Evolutionary conservation across 179 eudicot genomes (phyloP), one percentile per base, ranked within the genome.

Genomic region (Beta corolliflora): DNA sequence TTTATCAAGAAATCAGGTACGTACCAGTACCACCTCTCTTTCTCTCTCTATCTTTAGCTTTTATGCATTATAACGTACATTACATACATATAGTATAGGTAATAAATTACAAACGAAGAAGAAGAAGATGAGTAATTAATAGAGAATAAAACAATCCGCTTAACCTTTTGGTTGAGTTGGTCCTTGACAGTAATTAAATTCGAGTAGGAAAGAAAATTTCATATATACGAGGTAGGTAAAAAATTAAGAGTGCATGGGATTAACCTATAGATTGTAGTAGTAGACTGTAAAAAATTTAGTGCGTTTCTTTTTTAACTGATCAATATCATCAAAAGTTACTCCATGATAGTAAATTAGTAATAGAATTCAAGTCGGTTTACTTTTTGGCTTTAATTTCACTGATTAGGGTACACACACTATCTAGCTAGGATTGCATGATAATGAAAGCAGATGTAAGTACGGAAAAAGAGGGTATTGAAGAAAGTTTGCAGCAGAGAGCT

Each of bases 1-100:
- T 29, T 88, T 94, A 82, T 85, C 87, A 29, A 82, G 85, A 75
- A 85, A 82, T 77, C 87, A 85, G 82, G 87, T 85, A 75, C 64
- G 36, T 82, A 29, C 25, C 19, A 58, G 8, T 7, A 48, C 41
- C 53, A 21, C 65, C 15, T 54, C n/a, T 48, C 61, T 71, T 44
- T 70, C 58, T 77, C 60, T 16, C 56, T 63, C 50, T 76, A 45
- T 15, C 50, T 29, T n/a, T 45, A 19, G 46, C 7, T 67, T 14
- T 79, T 48, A 3, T 60, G 8, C 63, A 25, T 59, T 56, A 44
- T 12, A 23, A 23, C 16, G 56, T 29, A 36, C 41, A 75, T 66
- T 67, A 76, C 76, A 59, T 69, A 82, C 61, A 65, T 36, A 36
- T 36, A 36, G 4, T 36, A 36, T 36, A 36, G 1, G 41, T 3